Conservation (phyloP, 2,329 filamentous ascomycete species). For the Botrytis sinoallii region DNA sequence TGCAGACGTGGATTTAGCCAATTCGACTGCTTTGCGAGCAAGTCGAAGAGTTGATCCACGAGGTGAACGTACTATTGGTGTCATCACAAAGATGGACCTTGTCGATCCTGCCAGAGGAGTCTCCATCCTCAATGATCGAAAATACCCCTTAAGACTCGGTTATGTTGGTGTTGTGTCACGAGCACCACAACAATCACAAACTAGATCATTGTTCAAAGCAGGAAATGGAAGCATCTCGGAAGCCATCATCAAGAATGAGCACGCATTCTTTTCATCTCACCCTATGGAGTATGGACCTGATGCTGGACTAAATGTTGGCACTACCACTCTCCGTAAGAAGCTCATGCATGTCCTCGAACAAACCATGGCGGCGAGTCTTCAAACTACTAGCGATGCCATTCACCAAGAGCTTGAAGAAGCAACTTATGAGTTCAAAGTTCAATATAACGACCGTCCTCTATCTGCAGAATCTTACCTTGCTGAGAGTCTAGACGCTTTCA, state of each 20-base stretch:
- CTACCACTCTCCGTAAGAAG: slow-evolving; percentile 84
- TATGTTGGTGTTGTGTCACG: slow-evolving; percentile 95
- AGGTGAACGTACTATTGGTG: slow-evolving; percentile 93
- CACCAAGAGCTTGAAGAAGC: slow-evolving; percentile 94
- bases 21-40: slow-evolving; percentile 87
- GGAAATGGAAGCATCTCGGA: slow-evolving; percentile 75
- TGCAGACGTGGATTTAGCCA: slow-evolving; percentile 93
- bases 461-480: slow-evolving; percentile 96
- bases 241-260: slow-evolving; percentile 84
- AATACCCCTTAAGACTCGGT: slow-evolving; percentile 90
- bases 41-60: slow-evolving; percentile 89
- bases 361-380: slow-evolving; percentile 91
- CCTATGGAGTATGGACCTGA: slow-evolving; percentile 74
- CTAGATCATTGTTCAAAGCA: slow-evolving; percentile 73
- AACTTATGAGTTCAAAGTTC: slow-evolving; percentile 98
- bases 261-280: slow-evolving; percentile 80
- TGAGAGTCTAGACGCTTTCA: slow-evolving; percentile 92
- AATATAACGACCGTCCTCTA: slow-evolving; percentile 94
- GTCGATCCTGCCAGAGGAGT: slow-evolving; percentile 79
- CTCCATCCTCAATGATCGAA: slow-evolving; percentile 77
- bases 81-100: slow-evolving; percentile 99
- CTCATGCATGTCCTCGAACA: slow-evolving; percentile 96
- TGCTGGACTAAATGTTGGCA: slow-evolving; percentile 74
- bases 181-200: slow-evolving; percentile 56
- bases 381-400: slow-evolving; percentile 87